Base-by-base conservation (phyloP, 2,329 filamentous ascomycete species). In the Arthrobotrys musiformis region DNA sequence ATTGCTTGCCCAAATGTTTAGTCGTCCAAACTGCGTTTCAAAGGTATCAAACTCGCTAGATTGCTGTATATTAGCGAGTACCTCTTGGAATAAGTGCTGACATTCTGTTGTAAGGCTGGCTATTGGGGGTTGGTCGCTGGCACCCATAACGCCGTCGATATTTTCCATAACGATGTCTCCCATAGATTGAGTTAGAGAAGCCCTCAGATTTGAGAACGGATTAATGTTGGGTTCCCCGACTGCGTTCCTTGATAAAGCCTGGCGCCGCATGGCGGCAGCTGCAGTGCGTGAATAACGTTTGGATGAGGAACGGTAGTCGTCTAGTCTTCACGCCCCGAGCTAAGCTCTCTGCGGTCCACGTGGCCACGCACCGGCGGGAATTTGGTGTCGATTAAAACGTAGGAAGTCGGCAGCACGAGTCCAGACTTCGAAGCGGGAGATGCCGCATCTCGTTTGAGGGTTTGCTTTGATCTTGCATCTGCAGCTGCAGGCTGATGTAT, bases 1-100 rank as follows among this genome's bases (percentile, higher is more conserved):
- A 48, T 68, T 68, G 22, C 35, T 58, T 1, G 48, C 37, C 64
- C 64, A 68, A n/a, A 68, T 46, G 26, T 68, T 68, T 5, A 68
- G 22, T 13, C 64, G 50, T 3, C 50, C 64, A 42, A n/a, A 60
- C 15, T 68, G 64, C 6, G 64, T 54, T 19, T 68, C 64, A 15
- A 60, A 17, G 1, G 24, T 13, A 15, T 68, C 64, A 37, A 35
- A 60, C 6, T 35, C n/a, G n/a, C 22, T 28, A 11, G 7, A 33
- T 26, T n/a, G 26, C 11, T 24, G 9, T 48, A 48, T 26, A 42
- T 68, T 22, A 1, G 11, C 17, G 13, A 68, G 64, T 28, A 48
- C 24, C 24, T 24, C 17, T 17, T 35, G 22, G 64, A 68, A 68
- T 22, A 68, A 13, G n/a, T n/a, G n/a, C 33, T 60, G 24, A 13